These are phyloP conservation scores for Megacollybia platyphylla DNA, from an alignment of 1,284 basidiomycete species.

Conservation along the genomic window DNA sequence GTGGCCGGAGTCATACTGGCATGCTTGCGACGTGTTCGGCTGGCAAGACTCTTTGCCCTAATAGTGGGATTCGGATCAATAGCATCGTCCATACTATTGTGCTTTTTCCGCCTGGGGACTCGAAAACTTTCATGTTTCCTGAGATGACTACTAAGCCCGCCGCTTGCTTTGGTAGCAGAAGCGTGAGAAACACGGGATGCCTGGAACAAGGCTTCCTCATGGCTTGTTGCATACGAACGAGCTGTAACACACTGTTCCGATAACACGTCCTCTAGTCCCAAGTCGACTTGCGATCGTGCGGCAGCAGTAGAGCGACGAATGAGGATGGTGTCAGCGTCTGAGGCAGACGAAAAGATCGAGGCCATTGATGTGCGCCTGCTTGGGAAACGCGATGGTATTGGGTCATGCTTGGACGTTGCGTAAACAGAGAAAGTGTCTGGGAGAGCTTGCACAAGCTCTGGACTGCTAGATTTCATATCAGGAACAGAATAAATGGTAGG, in stretches of 20 bases:
- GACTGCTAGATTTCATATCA: constrained; percentile 20
- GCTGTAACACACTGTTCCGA: constrained; percentile 50
- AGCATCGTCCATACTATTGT: constrained; percentile 13
- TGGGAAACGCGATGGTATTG: constrained; percentile 11
- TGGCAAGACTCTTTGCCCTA: constrained; percentile 18
- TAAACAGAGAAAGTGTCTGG: neutral
- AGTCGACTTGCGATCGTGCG: constrained; percentile 57
- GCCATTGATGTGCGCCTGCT: constrained; percentile 44
- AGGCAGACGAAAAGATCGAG: constrained; percentile 37
- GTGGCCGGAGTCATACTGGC: constrained; percentile 27
- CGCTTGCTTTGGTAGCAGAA: constrained; percentile 23
- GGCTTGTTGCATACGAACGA: constrained; percentile 44
- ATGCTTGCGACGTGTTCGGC: constrained; percentile 26
- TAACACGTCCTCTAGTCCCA: constrained; percentile 55
- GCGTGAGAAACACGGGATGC: constrained; percentile 29
- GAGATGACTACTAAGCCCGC: constrained; percentile 33
- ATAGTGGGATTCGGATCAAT: constrained; percentile 11
- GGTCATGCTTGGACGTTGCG: constrained; percentile 10
- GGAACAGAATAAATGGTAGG: constrained; percentile 52
- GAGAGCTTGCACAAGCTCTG: no score
- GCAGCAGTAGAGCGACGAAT: constrained; percentile 58
- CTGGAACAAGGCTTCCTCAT: constrained; percentile 52
- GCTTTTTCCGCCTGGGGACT: constrained; percentile 38
- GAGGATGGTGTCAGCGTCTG: constrained; percentile 46
- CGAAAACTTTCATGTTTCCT: constrained; percentile 57